Conservation (phyloP, 768 basidiomycete species). For the Boletus subcaerulescens region DNA sequence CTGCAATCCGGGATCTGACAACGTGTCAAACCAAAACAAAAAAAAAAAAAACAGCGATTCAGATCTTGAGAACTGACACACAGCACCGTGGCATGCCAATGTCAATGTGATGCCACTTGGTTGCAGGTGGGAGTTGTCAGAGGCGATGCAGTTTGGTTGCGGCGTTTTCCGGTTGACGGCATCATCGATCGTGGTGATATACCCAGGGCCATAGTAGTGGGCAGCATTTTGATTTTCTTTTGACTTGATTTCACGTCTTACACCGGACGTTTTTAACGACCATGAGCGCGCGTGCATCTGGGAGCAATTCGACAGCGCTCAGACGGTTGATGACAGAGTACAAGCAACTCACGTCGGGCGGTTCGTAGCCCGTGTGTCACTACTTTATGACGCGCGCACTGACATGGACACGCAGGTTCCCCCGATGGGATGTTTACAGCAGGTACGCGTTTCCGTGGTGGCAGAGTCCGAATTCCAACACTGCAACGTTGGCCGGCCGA, state of each 20-base stretch:
- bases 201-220: too few species aligned
- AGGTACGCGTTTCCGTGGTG: constrained; percentile 36
- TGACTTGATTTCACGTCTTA: too few species aligned
- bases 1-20: not conserved
- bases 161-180: not conserved
- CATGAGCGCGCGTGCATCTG: constrained; percentile 54
- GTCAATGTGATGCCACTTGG: too few species aligned
- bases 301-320: constrained; percentile 64
- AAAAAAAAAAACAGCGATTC: not conserved
- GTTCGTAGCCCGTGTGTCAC: constrained; percentile 33
- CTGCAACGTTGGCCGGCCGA: too few species aligned
- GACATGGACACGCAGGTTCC: constrained; percentile 42
- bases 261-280: too few species aligned
- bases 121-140: too few species aligned
- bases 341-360: constrained; percentile 79
- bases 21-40: not conserved
- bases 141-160: not conserved
- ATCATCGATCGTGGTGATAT: too few species aligned
- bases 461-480: too few species aligned
- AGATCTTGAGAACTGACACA: not conserved
- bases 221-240: too few species aligned
- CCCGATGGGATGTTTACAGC: constrained; percentile 98
- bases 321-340: constrained; percentile 92
- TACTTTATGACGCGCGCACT: not conserved
- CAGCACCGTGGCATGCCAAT: too few species aligned